A percentile compares a stretch with the other conserved stretches of the same genome.
Conservation (phyloP, 1,139 yeast species). For the Blastobotrys capitulatus region DNA sequence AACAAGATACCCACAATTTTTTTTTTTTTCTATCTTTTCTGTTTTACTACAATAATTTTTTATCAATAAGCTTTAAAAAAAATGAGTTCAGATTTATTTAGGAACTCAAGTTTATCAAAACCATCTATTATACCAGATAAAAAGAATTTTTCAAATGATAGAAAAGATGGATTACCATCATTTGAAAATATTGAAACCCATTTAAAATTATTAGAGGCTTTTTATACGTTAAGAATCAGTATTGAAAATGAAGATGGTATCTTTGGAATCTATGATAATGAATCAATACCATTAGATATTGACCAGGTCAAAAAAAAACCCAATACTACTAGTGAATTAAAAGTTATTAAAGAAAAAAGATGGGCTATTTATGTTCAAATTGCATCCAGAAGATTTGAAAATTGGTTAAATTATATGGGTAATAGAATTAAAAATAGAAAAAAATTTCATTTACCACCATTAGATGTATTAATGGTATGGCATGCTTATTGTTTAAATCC, state of each 20-base stretch:
- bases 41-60: too few species aligned
- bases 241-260: conserved; percentile 18
- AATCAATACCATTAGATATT: too few species aligned
- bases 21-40: too few species aligned
- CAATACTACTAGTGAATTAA: not conserved
- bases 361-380: conserved; percentile 35
- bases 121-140: too few species aligned
- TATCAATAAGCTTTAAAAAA: too few species aligned
- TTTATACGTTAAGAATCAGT: conserved; percentile 27
- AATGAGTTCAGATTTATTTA: too few species aligned
- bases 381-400: conserved; percentile 34
- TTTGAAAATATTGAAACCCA: conserved; percentile 26
- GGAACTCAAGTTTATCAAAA: too few species aligned
- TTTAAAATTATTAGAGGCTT: conserved; percentile 34
- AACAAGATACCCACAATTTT: too few species aligned
- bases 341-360: conserved; percentile 19
- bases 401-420: conserved; percentile 24
- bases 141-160: too few species aligned
- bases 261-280: conserved; percentile 13
- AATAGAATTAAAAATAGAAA: not conserved
- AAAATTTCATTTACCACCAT: conserved; percentile 28
- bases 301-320: not conserved
- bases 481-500: conserved; percentile 37
- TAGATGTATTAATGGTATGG: conserved; percentile 42
- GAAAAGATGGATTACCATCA: not conserved